Base-by-base conservation (phyloP, 352 stramenopile genomes). In the Elongisporangium prolatum region DNA sequence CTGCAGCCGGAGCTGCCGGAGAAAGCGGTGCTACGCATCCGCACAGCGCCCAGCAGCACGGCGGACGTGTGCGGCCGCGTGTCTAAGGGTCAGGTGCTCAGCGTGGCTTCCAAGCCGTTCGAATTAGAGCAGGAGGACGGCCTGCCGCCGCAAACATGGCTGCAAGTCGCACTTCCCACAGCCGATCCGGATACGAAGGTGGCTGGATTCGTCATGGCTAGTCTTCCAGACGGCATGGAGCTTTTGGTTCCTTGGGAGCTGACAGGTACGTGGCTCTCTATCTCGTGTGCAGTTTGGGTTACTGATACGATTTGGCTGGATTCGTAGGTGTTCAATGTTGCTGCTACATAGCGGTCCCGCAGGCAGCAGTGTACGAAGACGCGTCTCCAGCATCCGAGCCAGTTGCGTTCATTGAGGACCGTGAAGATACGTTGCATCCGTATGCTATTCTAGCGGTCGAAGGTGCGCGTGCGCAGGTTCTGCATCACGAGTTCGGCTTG, bases 1-100 rank as follows among this genome's bases (percentile, higher is more conserved):
- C 60, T 91, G 38, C 64, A 86, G 53, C 77, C 78, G 25, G 71
- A 57, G 38, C 67, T 93, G 48, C 78, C 80, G 48, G 48, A 59
- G 28, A 71, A 86, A 52, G 80, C 83, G 21, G 69, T 76, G 67
- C 77, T 91, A 63, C 80, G 83, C 24, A 76, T 91, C 50, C 83
- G 83, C 54, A 58, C 67, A 17, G 71, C 79, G 21, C 77, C 83
- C 1, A 69, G 81, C 68, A 78, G 67, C 52, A 65, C 68, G 21
- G 71, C 78, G 0, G 25, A 56, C 9, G 80, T 76, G 24, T 60
- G 72, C 11, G 69, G 63, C 4, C 74, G 71, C n/a, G 59, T 89
- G 11, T 64, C 64, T 9, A 82, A 86, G 58, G 83, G 80, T 3
- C 71, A 72, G 49, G 77, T 68, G 24, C 61, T 89, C 34, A 71